These are phyloP conservation scores for Lodderomyces theae DNA, from an alignment of 1,139 yeast genomes.

Conservation along the genomic window DNA sequence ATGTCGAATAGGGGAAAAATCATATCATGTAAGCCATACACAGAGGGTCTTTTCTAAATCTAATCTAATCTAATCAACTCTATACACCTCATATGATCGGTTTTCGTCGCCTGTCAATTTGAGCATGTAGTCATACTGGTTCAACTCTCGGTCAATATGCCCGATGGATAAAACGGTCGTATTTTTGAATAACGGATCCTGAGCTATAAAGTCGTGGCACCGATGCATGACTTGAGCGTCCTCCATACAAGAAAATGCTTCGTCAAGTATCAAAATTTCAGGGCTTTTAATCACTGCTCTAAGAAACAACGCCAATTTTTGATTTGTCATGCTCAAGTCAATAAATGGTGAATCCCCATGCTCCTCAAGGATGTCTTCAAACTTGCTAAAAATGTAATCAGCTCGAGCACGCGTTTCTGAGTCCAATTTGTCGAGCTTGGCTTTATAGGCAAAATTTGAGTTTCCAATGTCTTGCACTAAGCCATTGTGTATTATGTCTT, in stretches of 20 bases:
- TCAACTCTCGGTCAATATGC: slow-evolving; percentile 57
- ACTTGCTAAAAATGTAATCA: slow-evolving; percentile 20
- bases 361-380: slow-evolving; percentile 27
- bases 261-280: slow-evolving; percentile 76
- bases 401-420: slow-evolving; percentile 12
- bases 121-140: slow-evolving; percentile 34
- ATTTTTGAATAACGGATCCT: slow-evolving; percentile 37
- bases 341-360: slow-evolving; percentile 41
- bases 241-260: slow-evolving; percentile 91
- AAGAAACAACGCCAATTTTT: slow-evolving; percentile 72
- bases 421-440: slow-evolving; percentile 16
- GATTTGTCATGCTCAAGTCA: slow-evolving; percentile 66
- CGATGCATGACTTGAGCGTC: slow-evolving; percentile 52
- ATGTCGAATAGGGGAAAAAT: background rate
- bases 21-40: too few relatives aligned
- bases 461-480: slow-evolving; percentile 58
- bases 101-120: slow-evolving; percentile 34
- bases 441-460: slow-evolving; percentile 35
- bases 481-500: slow-evolving; percentile 71
- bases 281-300: slow-evolving; percentile 79
- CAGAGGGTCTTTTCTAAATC: too few relatives aligned
- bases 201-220: slow-evolving; percentile 64
- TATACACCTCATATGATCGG: slow-evolving; percentile 22
- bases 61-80: too few relatives aligned
- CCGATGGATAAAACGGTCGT: slow-evolving; percentile 78